These are phyloP conservation scores for Pezicula radicicola DNA, from an alignment of 2,329 filamentous ascomycete genomes.

Conservation along the genomic window DNA sequence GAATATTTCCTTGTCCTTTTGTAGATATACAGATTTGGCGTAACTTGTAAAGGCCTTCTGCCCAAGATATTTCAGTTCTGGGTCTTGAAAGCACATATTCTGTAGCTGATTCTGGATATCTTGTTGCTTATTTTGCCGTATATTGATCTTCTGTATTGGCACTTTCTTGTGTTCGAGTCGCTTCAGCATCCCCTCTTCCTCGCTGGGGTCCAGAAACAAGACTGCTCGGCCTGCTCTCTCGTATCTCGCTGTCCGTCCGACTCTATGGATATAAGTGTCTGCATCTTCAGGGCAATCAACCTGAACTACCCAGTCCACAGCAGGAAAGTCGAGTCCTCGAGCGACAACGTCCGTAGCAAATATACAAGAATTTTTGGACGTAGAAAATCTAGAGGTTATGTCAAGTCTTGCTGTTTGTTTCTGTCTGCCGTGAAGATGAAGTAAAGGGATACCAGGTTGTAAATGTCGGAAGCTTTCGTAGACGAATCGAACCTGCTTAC, in stretches of 20 bases:
- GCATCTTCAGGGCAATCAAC: conserved; percentile 95
- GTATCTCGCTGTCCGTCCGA: conserved; percentile 91
- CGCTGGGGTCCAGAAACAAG: conserved; percentile 86
- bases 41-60: conserved; percentile 97
- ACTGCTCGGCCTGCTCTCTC: conserved; percentile 85
- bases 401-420: conserved; percentile 88
- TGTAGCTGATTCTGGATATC: conserved; percentile 83
- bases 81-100: conserved; percentile 93
- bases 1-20: conserved; percentile 91
- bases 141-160: conserved; percentile 80
- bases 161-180: conserved; percentile 87
- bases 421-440: conserved; percentile 91
- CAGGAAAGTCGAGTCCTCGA: conserved; percentile 90
- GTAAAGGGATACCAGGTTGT: conserved; percentile 87
- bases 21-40: conserved; percentile 77
- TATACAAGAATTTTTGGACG: conserved; percentile 78
- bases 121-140: conserved; percentile 85
- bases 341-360: conserved; percentile 97
- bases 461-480: conserved; percentile 92
- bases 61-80: conserved; percentile 88
- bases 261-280: conserved; percentile 96
- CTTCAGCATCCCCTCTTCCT: conserved; percentile 88
- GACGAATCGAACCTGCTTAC: conserved; percentile 94
- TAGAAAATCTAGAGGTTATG: conserved; percentile 79
- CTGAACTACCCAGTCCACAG: conserved; percentile 98